phyloP scores from a whole-genome alignment of 257 asterid species.

The Petunia secreta region DNA sequence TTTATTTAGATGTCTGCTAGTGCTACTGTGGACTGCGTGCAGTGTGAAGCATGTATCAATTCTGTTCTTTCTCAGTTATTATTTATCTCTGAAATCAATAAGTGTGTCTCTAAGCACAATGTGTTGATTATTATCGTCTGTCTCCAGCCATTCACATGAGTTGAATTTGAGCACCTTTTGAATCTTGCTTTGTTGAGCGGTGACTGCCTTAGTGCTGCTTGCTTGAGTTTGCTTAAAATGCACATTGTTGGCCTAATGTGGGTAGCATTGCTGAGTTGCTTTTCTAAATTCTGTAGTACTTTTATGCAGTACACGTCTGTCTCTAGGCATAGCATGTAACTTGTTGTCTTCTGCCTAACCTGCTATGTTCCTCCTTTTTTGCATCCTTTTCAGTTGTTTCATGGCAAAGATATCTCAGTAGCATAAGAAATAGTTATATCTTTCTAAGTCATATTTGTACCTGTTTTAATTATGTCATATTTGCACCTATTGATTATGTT shows the following conservation, averaged over 20 bases:
- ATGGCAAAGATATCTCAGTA: slow-evolving; percentile 9
- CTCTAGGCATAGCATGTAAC: neutral
- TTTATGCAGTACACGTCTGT: neutral
- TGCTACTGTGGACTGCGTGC: neutral
- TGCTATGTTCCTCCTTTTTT: slow-evolving; percentile 1
- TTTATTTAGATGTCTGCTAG: neutral
- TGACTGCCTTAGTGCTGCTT: neutral
- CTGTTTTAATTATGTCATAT: slow-evolving; percentile 16
- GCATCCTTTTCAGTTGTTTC: slow-evolving; percentile 2
- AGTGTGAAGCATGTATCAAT: neutral
- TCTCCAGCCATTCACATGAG: neutral
- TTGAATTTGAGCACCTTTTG: neutral
- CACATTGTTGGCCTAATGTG: neutral
- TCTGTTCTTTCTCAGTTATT: neutral
- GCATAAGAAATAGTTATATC: slow-evolving; percentile 1
- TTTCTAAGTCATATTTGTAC: slow-evolving; percentile 22
- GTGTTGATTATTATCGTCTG: neutral
- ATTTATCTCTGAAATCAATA: neutral
- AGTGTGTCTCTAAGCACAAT: neutral
- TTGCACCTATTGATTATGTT: slow-evolving; percentile 28
- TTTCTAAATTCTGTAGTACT: neutral
- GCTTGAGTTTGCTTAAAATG: neutral
- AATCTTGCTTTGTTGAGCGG: neutral
- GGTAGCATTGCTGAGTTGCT: neutral
- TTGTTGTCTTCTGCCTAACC: slow-evolving; percentile 2